Evolutionary conservation across 768 basidiomycete species (phyloP), one percentile per base, ranked within the genome.

Genomic region (Russula ochroleuca): DNA sequence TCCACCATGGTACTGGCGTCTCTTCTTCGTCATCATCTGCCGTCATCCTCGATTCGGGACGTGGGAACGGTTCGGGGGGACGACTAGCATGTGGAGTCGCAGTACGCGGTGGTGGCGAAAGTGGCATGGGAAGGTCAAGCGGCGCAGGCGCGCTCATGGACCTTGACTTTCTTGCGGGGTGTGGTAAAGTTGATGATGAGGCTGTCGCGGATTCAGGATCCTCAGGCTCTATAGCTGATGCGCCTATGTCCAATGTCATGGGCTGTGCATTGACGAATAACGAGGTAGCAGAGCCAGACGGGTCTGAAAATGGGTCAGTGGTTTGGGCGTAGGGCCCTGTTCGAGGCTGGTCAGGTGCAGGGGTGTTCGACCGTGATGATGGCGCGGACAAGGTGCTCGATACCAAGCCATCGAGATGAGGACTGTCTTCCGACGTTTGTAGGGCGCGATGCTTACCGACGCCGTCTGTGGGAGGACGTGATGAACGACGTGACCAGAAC

Each of bases 1-100:
- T 89, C 90, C 90, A 92, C 90, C 90, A 92, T 64, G 81, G 75
- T 5, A 79, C 77, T 55, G 78, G 75, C 48, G 74, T 75, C 31
- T 66, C 70, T 41, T 73, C 75, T 10, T 75, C 75, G 7, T 72
- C 70, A n/a, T 73, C 68, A 21, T 65, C 62, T 21, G 14, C 52
- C 4, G 70, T 63, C 17, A 70, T 28, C 28, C 58, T 51, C 23
- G 63, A 60, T 14, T 68, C 68, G n/a, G 74, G 72, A 19, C 75
- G 72, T 2, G 78, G 73, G n/a, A 73, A 74, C 0, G 77, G 74
- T 56, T 74, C 76, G 21, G 76, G 76, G 3, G 77, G 74, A 9
- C 72, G 73, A 11, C 54, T 72, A 57, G 69, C 67, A 17, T 68
- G 74, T 15, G 78, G 79, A 5, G 77, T 75, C 23, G 71, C 70